Conservation (phyloP, 2,329 filamentous ascomycete genomes). For the Hymenoscyphus fraxineus region DNA sequence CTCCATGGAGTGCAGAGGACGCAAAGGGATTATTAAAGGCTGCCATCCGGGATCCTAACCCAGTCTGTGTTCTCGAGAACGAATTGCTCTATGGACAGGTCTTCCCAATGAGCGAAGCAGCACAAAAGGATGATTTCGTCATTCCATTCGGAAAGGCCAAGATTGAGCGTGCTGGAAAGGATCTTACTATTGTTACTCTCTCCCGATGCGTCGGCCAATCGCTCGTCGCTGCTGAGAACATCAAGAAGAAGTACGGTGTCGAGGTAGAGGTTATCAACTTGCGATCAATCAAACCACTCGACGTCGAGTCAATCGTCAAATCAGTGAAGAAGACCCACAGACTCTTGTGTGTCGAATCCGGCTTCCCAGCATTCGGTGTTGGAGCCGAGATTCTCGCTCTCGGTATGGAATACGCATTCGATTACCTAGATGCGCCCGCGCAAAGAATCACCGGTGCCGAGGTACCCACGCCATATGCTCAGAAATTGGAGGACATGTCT, state of each 20-base stretch:
- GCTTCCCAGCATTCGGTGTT: slow-evolving; percentile 93
- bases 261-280: slow-evolving; percentile 98
- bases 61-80: slow-evolving; percentile 86
- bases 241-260: slow-evolving; percentile 95
- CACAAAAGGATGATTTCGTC: slow-evolving; percentile 94
- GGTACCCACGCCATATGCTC: slow-evolving; percentile 92
- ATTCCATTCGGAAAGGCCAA: slow-evolving; percentile 98
- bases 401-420: slow-evolving; percentile 96
- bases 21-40: slow-evolving; percentile 98
- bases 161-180: slow-evolving; percentile 93
- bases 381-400: slow-evolving; percentile 88
- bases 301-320: slow-evolving; percentile 91
- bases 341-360: slow-evolving; percentile 88
- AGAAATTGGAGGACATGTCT: slow-evolving; percentile 87
- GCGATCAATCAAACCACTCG: slow-evolving; percentile 93
- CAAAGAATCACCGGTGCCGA: slow-evolving; percentile 94
- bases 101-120: slow-evolving; percentile 97
- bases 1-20: slow-evolving; percentile 94
- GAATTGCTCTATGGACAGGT: slow-evolving; percentile 87
- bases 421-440: slow-evolving; percentile 92
- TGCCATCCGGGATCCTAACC: slow-evolving; percentile 96
- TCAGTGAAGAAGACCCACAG: slow-evolving; percentile 98
- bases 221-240: slow-evolving; percentile 78
- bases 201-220: slow-evolving; percentile 95
- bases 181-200: slow-evolving; percentile 90